Conservation (phyloP, 2,329 filamentous ascomycete species). For the Purpureocillium lavendulum region DNA sequence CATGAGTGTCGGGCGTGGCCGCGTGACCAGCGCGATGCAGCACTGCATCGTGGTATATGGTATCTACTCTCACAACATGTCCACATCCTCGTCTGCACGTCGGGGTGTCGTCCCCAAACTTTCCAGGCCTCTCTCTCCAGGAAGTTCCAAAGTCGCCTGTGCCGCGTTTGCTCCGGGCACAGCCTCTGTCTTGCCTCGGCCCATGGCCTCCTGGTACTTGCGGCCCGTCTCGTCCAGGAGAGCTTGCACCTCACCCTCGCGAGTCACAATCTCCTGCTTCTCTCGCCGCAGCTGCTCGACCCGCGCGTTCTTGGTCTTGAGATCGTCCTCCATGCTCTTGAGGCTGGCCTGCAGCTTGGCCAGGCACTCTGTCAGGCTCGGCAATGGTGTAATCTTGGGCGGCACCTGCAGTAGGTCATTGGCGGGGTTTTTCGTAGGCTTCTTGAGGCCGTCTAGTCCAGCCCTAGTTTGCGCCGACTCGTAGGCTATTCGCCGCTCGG, state of each 20-base stretch:
- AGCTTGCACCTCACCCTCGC: constrained; percentile 73
- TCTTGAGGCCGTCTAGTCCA: constrained; percentile 68
- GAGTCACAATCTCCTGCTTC: constrained; percentile 55
- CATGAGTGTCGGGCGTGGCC: too few species aligned
- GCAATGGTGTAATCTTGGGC: constrained; percentile 69
- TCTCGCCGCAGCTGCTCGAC: constrained; percentile 62
- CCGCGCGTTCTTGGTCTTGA: constrained; percentile 49
- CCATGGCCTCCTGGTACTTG: constrained; percentile 40
- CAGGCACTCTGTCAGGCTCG: constrained; percentile 61
- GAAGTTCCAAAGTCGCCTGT: constrained; percentile 10
- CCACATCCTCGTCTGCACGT: constrained; percentile 14
- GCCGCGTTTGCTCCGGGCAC: constrained; percentile 4
- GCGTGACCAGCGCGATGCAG: too few species aligned
- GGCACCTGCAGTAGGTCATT: constrained; percentile 47
- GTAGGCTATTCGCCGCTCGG: constrained; percentile 70
- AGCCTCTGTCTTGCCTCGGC: constrained; percentile 14
- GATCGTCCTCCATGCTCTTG: constrained; percentile 53
- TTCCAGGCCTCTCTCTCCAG: constrained; percentile 25
- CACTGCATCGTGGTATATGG: not conserved
- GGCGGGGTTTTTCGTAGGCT: constrained; percentile 24
- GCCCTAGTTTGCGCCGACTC: constrained; percentile 79
- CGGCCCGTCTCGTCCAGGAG: constrained; percentile 75
- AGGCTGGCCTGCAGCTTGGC: constrained; percentile 54
- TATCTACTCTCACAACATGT: constrained; percentile 6
- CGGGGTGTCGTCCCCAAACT: constrained; percentile 23